These are phyloP conservation scores for Acephala macrosclerotiorum DNA, from an alignment of 2,329 filamentous ascomycete species.

Conservation along the genomic window DNA sequence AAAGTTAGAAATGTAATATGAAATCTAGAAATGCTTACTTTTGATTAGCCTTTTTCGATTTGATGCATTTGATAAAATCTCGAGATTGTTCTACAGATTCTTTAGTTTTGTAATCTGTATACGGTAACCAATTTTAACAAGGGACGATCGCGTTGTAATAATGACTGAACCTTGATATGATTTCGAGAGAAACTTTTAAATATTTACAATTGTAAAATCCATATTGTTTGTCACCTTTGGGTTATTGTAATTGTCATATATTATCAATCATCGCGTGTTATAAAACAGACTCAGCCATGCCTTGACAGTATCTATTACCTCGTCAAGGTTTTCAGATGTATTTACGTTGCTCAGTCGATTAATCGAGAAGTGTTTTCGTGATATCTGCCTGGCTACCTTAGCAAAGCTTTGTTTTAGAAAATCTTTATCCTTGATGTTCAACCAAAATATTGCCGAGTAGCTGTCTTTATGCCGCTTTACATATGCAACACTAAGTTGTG, in stretches of 20 bases:
- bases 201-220: constrained; percentile 17
- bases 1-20: constrained; percentile 10
- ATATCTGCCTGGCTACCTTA: constrained; percentile 24
- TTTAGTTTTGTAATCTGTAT: constrained; percentile 20
- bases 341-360: neutral
- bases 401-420: constrained; percentile 42
- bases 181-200: constrained; percentile 16
- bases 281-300: constrained; percentile 18
- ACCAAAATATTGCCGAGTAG: constrained; percentile 32
- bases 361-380: constrained; percentile 14
- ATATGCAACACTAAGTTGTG: constrained; percentile 50
- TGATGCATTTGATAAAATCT: constrained; percentile 22
- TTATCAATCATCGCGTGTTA: constrained; percentile 23
- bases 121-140: constrained; percentile 13
- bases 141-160: constrained; percentile 22
- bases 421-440: constrained; percentile 19
- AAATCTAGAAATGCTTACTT: constrained; percentile 21
- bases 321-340: constrained; percentile 17
- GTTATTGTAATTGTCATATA: constrained; percentile 22
- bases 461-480: constrained; percentile 32
- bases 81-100: constrained; percentile 16
- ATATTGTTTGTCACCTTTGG: constrained; percentile 9
- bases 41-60: constrained; percentile 3
- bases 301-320: constrained; percentile 15
- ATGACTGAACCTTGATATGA: constrained; percentile 24